Base-by-base conservation (phyloP, 495 filamentous ascomycete genomes). In the Penicillium canescens region DNA sequence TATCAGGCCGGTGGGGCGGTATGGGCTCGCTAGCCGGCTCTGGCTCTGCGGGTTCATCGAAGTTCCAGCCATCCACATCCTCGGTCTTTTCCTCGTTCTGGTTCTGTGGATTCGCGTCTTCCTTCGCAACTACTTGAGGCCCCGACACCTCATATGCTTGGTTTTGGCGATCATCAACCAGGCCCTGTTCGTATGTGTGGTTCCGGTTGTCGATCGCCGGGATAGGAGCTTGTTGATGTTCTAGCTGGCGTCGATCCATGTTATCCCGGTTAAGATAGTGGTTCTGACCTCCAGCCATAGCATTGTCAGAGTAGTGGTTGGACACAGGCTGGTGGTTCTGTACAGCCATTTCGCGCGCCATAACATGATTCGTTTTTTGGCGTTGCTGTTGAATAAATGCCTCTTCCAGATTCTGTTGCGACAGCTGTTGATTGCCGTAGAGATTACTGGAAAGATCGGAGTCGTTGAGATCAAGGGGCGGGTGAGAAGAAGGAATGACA, bases 1-100 rank as follows among this genome's bases (percentile, higher is more conserved):
- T 90, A 62, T 97, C 92, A 3, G 89, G 90, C 43, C 91, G 73
- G 50, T 84, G 80, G 16, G 79, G 76, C 52, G 76, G 82, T 39
- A 78, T 82, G 53, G 67, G 68, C 56, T 77, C 81, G 41, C 77
- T 63, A 23, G 84, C 71, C 1, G 68, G 47, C 51, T 68, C 72
- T 16, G 69, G 64, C 11, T 69, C 69, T 3, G 55, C 40, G 4
- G 74, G 76, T 48, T 98, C 93, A 53, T 91, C 89, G 63, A 98
- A 98, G 66, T 94, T 90, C 94, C 94, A 98, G 10, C 80, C 87
- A 68, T 96, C 92, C 5, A 79, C 66, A 54, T 94, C 88, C 18
- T 75, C 69, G 0, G 63, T 56, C 44, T 46, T 44, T n/a, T 79
- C 76, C 21, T 83, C 65, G 3, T 51, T 41, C 14, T 38, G 41